These are phyloP conservation scores for Lentinula sp. DNA, from an alignment of 768 basidiomycete species.

Conservation along the genomic window DNA sequence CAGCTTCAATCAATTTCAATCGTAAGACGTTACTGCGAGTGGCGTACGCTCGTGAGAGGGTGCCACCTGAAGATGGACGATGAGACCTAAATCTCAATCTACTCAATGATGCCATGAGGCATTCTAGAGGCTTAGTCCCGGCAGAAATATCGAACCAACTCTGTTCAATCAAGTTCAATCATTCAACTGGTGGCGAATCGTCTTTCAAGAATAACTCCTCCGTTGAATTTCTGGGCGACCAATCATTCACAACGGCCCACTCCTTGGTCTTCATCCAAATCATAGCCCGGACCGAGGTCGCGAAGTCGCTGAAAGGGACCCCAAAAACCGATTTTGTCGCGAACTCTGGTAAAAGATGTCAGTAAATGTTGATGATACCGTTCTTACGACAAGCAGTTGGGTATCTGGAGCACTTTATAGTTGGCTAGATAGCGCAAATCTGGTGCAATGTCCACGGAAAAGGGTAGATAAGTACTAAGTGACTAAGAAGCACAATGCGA, in stretches of 20 bases:
- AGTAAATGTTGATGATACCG: no score
- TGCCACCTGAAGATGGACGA: neutral
- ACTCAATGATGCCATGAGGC: neutral
- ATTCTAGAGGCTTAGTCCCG: neutral
- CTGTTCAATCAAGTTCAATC: no score
- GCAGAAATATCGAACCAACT: no score
- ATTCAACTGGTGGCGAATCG: no score
- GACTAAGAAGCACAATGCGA: no score
- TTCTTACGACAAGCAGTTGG: no score
- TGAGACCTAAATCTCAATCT: no score
- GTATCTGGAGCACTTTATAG: no score
- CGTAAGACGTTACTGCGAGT: neutral
- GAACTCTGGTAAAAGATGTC: neutral
- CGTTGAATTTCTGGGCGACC: neutral
- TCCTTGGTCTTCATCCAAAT: neutral
- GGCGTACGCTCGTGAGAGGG: neutral
- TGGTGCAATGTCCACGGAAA: no score
- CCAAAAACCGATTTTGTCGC: conserved; percentile 3
- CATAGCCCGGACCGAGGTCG: neutral
- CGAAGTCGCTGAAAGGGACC: neutral
- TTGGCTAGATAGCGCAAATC: no score
- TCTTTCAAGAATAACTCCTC: neutral
- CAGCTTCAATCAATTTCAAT: neutral
- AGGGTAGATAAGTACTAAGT: no score
- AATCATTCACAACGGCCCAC: neutral